phyloP scores from a whole-genome alignment of 2,329 filamentous ascomycete genomes.

The Pezicula neosporulosa region DNA sequence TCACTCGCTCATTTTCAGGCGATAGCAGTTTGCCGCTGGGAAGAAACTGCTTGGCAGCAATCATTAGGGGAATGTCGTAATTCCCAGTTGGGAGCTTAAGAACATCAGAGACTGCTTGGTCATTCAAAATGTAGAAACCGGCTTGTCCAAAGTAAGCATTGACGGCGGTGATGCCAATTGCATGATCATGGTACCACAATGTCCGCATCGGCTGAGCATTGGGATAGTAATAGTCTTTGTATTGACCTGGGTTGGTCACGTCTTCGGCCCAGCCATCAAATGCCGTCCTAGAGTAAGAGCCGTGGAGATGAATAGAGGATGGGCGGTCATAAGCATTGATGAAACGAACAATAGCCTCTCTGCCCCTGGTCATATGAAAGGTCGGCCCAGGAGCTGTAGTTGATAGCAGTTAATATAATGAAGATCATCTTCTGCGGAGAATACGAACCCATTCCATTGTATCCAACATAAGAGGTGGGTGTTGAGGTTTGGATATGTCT shows the following conservation, averaged over 20 bases:
- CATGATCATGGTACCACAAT: slow-evolving; percentile 52
- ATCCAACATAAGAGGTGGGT: slow-evolving; percentile 40
- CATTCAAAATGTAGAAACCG: slow-evolving; percentile 51
- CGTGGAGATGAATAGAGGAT: slow-evolving; percentile 51
- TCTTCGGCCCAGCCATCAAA: slow-evolving; percentile 55
- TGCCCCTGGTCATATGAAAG: slow-evolving; percentile 43
- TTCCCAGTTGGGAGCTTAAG: slow-evolving; percentile 45
- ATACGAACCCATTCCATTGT: slow-evolving; percentile 41
- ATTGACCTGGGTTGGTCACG: slow-evolving; percentile 45
- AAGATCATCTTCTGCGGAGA: too few relatives aligned
- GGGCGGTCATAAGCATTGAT: slow-evolving; percentile 43
- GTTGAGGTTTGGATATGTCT: slow-evolving; percentile 39
- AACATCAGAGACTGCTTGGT: slow-evolving; percentile 31
- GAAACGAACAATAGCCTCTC: slow-evolving; percentile 50
- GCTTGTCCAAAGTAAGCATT: slow-evolving; percentile 55
- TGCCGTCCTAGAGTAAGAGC: slow-evolving; percentile 44
- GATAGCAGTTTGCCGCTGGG: slow-evolving; percentile 45
- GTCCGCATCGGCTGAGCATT: slow-evolving; percentile 49
- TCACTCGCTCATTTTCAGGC: slow-evolving; percentile 39
- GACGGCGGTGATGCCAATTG: slow-evolving; percentile 39
- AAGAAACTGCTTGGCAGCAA: slow-evolving; percentile 49
- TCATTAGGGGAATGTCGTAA: slow-evolving; percentile 50
- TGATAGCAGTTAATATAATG: too few relatives aligned
- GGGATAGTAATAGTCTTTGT: slow-evolving; percentile 62
- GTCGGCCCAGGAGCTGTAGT: slow-evolving; percentile 45